A percentile compares a stretch with the other conserved stretches of the same genome.
phyloP scores from a whole-genome alignment of 306 rosid species.

The Lathyrus oleraceus region DNA sequence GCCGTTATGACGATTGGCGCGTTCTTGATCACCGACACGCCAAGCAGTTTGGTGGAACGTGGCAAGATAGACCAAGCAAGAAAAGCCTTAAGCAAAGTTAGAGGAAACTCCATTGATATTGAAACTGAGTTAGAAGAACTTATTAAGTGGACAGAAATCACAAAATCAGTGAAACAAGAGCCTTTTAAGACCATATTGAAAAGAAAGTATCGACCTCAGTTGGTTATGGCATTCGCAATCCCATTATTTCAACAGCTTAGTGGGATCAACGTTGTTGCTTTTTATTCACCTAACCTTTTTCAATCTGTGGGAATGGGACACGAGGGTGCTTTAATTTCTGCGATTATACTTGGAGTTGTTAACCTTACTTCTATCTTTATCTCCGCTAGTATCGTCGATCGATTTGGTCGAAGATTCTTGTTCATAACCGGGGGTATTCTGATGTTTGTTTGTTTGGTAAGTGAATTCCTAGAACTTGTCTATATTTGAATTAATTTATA shows the following conservation, averaged over 20 bases:
- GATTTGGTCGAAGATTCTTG: constrained; percentile 62
- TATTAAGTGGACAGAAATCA: constrained; percentile 23
- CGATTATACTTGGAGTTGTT: constrained; percentile 59
- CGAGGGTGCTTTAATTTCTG: constrained; percentile 52
- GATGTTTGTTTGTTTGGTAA: constrained; percentile 49
- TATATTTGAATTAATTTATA: neutral
- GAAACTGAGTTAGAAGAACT: constrained; percentile 54
- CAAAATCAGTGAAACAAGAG: constrained; percentile 41
- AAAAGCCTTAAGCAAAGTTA: constrained; percentile 39
- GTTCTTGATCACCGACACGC: constrained; percentile 55
- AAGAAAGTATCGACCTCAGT: constrained; percentile 62
- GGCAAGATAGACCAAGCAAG: constrained; percentile 52
- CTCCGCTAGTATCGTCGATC: constrained; percentile 56
- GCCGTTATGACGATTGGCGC: constrained; percentile 51
- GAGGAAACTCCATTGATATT: constrained; percentile 50
- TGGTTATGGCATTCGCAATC: constrained; percentile 54
- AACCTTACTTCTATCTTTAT: constrained; percentile 47
- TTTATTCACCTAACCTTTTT: constrained; percentile 70
- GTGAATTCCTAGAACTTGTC: neutral
- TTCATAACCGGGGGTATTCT: constrained; percentile 60
- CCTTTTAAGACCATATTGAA: constrained; percentile 54
- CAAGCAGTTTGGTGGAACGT: constrained; percentile 59
- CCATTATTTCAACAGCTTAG: constrained; percentile 61
- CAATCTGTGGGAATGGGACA: constrained; percentile 63
- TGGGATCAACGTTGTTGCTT: constrained; percentile 66